Conservation (phyloP, 2,329 filamentous ascomycete species). For the Lecanoromycetidae sp. region DNA sequence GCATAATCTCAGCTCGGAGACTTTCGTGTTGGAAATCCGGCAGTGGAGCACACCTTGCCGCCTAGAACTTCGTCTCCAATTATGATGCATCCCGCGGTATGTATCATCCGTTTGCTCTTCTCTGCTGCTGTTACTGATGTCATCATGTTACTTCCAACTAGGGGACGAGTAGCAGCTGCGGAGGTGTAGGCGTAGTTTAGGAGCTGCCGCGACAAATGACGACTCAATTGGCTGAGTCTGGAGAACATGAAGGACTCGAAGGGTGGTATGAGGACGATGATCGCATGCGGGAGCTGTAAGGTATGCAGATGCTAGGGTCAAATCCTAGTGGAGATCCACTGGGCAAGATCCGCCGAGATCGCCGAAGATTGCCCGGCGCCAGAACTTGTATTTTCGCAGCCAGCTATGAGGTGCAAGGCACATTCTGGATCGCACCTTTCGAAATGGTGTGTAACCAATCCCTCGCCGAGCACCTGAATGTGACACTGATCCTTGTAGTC, state of each 20-base stretch:
- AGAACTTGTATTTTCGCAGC: not conserved
- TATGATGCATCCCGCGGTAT: constrained; percentile 77
- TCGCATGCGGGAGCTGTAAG: not conserved
- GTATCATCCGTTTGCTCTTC: constrained; percentile 47
- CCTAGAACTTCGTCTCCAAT: constrained; percentile 96
- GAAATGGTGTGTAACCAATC: not conserved
- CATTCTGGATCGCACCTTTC: not conserved
- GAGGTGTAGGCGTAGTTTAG: constrained; percentile 45
- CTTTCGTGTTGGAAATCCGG: too few species aligned
- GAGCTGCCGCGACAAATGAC: constrained; percentile 55
- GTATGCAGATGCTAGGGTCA: not conserved
- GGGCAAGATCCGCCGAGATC: not conserved
- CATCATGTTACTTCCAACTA: constrained; percentile 19
- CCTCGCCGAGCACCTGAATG: not conserved
- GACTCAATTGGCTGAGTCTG: constrained; percentile 59
- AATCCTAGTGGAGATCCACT: not conserved
- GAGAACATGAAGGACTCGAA: constrained; percentile 52
- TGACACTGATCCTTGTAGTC: constrained; percentile 27
- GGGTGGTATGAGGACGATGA: too few species aligned
- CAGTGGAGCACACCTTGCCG: constrained; percentile 57
- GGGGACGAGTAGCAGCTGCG: constrained; percentile 25
- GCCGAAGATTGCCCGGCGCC: not conserved
- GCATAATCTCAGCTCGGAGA: not conserved
- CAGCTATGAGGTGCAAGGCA: not conserved
- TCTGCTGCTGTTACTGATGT: constrained; percentile 20